Evolutionary conservation across 768 basidiomycete genomes (phyloP), one percentile per base, ranked within the genome.

Genomic region (Collybiopsis luxurians): DNA sequence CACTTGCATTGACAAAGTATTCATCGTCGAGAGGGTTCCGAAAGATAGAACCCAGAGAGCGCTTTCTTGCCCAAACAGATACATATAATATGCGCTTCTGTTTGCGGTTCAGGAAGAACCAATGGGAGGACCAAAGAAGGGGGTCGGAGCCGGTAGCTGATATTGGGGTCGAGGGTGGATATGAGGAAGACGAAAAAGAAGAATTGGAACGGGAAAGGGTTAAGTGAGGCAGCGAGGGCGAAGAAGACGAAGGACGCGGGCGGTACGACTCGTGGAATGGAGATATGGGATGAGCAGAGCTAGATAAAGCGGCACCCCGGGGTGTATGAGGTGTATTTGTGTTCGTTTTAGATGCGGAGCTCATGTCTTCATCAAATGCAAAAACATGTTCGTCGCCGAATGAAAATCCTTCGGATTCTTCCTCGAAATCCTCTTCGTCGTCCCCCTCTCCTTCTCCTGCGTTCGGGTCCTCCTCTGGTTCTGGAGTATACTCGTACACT

Each of bases 41-140:
- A 11, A 23, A 34, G 19, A 49, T 49, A 26, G 50, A 51, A 39
- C 34, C 4, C 10, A 51, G 23, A 13, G 50, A 51, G 6, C 50
- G 50, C 23, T 51, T 51, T 43, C 89, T 83, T 6, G 95, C 92
- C 92, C 94, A 97, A 21, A 93, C 86, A 1, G 92, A 89, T 57
- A 97, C 82, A 74, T 96, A 98, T 55, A 98, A 73, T 64, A 98
- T 84, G 21, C 95, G 86, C 75, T 95, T 97, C 73, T 86, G 75
- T 76, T 93, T 95, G 65, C 89, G 83, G 78, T 95, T 96, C 65
- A 93, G 77, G 76, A 98, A 96, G 79, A 98, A 98, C 88, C 93
- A 96, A 69, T 96, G 92, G 11, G 92, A 92, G 31, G 92, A 95
- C 95, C 95, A 98, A 6, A 98, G 79, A 56, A 98, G 74, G 3